Evolutionary conservation across 2,329 filamentous ascomycete genomes (phyloP), one percentile per base, ranked within the genome.

Genomic region (Ophiostoma novo-ulmi): DNA sequence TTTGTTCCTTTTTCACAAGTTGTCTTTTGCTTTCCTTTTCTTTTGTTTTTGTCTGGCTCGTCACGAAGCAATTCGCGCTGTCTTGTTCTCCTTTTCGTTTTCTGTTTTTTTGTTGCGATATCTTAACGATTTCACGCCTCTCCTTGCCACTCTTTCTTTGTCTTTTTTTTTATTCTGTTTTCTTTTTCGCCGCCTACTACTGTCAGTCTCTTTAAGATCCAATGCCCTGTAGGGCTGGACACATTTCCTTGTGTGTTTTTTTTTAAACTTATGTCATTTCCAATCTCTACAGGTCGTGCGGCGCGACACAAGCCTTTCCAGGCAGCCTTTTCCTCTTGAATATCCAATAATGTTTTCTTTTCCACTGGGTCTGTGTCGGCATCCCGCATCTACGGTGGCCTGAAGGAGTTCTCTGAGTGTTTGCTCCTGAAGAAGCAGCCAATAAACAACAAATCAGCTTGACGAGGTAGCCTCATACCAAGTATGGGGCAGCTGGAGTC

Each of bases 51-150:
- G 26, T 63, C 67, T 55, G 55, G 48, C 55, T 52, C 35, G 70
- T 48, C 48, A 68, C 44, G 58, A 68, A 64, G 70, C 70, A 63
- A 61, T 63, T 63, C 13, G 58, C 66, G 55, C 66, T 41, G 44
- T 44, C 55, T 52, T 48, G 44, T 48, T 48, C 20, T 39, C 38
- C 38, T 8, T 39, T 39, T 39, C 31, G 31, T 31, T 31, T 31
- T 31, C 31, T 31, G 31, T 31, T 39, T 31, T 39, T 58, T 67
- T 69, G 13, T 63, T 69, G 61, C 67, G 61, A 67, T 63, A 41
- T 48, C 55, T 26, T 69, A 52, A 71, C 70, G 70, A 71, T 71
- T 71, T 71, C n/a, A 71, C 66, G 70, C 44, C 70, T 69, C 68
- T 67, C 67, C 67, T 48, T 69, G 41, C 36, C 35, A n/a, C 63